These are phyloP conservation scores for Citrullus amarus DNA, from an alignment of 306 rosid genomes.

Conservation along the genomic window DNA sequence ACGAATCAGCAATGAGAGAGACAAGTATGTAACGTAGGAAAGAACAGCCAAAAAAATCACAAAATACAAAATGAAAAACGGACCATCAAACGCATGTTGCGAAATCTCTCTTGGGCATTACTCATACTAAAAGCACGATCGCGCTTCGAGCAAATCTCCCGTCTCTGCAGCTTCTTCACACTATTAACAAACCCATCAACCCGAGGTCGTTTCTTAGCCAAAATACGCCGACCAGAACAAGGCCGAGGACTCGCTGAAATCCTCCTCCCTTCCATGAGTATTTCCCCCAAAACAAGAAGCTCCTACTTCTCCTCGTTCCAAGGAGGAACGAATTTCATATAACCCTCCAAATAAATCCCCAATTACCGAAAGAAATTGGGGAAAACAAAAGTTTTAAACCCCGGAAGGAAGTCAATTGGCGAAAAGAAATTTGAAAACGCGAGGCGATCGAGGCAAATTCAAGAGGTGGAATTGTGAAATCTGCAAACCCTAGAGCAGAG, in stretches of 20 bases:
- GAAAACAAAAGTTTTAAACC: background rate
- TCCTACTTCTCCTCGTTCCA: background rate
- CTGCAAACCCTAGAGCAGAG: background rate
- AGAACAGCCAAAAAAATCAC: background rate
- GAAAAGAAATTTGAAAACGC: background rate
- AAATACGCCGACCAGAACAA: slow-evolving; percentile 45
- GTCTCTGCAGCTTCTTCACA: slow-evolving; percentile 69
- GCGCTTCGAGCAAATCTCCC: slow-evolving; percentile 65
- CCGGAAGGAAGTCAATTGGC: background rate
- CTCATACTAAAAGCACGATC: slow-evolving; percentile 64
- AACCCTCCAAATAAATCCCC: background rate
- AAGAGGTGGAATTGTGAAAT: background rate
- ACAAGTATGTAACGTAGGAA: background rate
- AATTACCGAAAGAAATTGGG: background rate
- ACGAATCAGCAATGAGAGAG: background rate
- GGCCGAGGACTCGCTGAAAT: slow-evolving; percentile 56
- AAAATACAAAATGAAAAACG: background rate
- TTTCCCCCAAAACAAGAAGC: background rate
- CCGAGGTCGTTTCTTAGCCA: slow-evolving; percentile 55
- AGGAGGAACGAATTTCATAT: background rate
- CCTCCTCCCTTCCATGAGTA: slow-evolving; percentile 61
- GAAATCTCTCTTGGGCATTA: slow-evolving; percentile 67
- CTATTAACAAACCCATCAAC: slow-evolving; percentile 32
- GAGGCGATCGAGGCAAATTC: background rate
- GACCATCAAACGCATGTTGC: slow-evolving; percentile 66